Conservation (phyloP, 2,329 filamentous ascomycete genomes). For the Madurella fahalii region DNA sequence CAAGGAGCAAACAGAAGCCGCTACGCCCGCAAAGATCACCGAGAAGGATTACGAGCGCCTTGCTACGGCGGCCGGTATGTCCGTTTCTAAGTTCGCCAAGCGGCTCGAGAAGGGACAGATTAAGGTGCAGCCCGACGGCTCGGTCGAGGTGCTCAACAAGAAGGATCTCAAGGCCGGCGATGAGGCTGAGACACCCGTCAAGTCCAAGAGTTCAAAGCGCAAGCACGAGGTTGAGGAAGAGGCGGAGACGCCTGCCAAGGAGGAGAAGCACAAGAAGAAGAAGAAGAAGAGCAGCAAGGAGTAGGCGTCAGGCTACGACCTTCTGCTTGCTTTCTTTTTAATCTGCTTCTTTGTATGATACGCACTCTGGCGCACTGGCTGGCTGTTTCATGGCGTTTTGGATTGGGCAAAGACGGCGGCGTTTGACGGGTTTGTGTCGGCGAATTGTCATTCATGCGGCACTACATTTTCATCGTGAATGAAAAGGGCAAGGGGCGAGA, state of each 20-base stretch:
- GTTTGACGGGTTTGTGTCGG: slow-evolving; percentile 20
- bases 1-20: slow-evolving; percentile 27
- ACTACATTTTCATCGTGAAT: slow-evolving; percentile 18
- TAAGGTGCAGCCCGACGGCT: slow-evolving; percentile 60
- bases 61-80: slow-evolving; percentile 64
- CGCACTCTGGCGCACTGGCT: slow-evolving; percentile 25
- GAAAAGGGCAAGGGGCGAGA: slow-evolving; percentile 12
- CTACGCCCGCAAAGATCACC: slow-evolving; percentile 41
- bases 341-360: slow-evolving; percentile 29
- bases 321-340: slow-evolving; percentile 12
- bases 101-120: slow-evolving; percentile 76
- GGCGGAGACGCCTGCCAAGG: slow-evolving; percentile 59
- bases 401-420: slow-evolving; percentile 22
- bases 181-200: slow-evolving; percentile 43
- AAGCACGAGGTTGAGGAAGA: slow-evolving; percentile 69
- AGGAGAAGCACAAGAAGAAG: slow-evolving; percentile 53
- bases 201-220: slow-evolving; percentile 52
- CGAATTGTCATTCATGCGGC: slow-evolving; percentile 17
- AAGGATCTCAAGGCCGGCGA: slow-evolving; percentile 67
- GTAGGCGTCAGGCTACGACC: slow-evolving; percentile 8
- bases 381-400: slow-evolving; percentile 26
- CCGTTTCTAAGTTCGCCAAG: slow-evolving; percentile 71
- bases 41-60: slow-evolving; percentile 56
- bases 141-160: slow-evolving; percentile 65
- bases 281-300: slow-evolving; percentile 38